Evolutionary conservation across 257 asterid genomes (phyloP).

Genomic region (Ilex asprella): DNA sequence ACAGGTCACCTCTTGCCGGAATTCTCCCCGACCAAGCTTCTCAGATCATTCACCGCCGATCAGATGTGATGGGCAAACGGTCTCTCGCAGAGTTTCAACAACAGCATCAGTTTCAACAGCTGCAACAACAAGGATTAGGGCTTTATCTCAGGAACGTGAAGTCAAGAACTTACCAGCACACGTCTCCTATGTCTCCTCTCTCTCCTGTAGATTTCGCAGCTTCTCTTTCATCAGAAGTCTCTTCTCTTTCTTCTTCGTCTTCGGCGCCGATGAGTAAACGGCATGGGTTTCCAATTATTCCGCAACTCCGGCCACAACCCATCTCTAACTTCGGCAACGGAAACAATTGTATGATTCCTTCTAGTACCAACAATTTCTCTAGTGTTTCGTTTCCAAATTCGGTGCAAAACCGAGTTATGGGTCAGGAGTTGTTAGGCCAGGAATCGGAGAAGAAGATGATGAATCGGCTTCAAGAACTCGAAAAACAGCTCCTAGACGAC

Average conservation of each 20-base stretch:
- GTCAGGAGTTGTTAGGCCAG: constrained; percentile 12
- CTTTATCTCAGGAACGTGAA: constrained; percentile 65
- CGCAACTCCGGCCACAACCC: constrained; percentile 37
- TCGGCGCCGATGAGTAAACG: constrained; percentile 23
- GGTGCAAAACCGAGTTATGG: constrained; percentile 17
- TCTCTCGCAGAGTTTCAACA: constrained; percentile 58
- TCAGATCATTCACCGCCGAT: constrained; percentile 41
- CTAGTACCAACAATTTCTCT: constrained; percentile 13
- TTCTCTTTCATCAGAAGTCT: constrained; percentile 26
- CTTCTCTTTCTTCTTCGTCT: constrained; percentile 33
- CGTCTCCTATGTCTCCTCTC: constrained; percentile 49
- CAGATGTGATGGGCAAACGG: constrained; percentile 57
- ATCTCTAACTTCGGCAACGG: constrained; percentile 9
- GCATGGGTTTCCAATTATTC: constrained; percentile 43
- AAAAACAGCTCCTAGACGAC: constrained; percentile 64
- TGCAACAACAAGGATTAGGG: constrained; percentile 39
- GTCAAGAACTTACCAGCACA: constrained; percentile 43
- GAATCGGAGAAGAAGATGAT: constrained; percentile 45
- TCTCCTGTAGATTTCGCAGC: constrained; percentile 54
- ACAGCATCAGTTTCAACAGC: constrained; percentile 34
- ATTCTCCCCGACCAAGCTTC: constrained; percentile 39
- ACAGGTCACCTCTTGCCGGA: constrained; percentile 56
- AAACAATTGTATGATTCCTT: constrained; percentile 6
- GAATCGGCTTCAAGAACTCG: constrained; percentile 61
- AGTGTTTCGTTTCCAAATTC: constrained; percentile 31